These are phyloP conservation scores for Hippophae gyantsensis DNA, from an alignment of 306 rosid genomes.

Conservation along the genomic window DNA sequence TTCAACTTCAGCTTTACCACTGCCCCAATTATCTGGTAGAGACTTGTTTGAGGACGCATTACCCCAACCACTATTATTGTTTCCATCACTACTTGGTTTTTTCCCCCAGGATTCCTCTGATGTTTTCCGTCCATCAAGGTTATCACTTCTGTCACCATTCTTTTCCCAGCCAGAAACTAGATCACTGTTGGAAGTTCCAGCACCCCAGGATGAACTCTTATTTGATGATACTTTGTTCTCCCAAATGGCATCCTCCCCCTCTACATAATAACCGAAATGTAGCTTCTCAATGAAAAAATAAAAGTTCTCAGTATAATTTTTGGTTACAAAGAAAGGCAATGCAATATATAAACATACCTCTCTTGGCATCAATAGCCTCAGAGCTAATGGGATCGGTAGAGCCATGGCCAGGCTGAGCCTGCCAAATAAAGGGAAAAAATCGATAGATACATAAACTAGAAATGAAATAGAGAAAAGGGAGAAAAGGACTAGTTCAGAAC, in stretches of 20 bases:
- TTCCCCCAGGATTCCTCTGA: constrained; percentile 20
- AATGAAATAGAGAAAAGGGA: not conserved
- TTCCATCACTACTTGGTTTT: constrained; percentile 15
- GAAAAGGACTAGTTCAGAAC: constrained; percentile 23
- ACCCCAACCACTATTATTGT: constrained; percentile 19
- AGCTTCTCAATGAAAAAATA: not conserved
- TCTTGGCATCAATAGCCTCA: constrained; percentile 27
- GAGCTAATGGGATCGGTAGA: constrained; percentile 33
- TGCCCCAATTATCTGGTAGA: constrained; percentile 28
- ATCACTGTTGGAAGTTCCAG: constrained; percentile 31
- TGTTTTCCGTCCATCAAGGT: constrained; percentile 6
- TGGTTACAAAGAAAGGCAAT: constrained; percentile 1
- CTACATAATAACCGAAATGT: constrained; percentile 24
- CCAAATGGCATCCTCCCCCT: constrained; percentile 55
- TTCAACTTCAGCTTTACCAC: constrained; percentile 20
- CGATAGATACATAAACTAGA: constrained; percentile 4
- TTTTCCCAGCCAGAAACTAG: constrained; percentile 39
- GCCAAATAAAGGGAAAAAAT: constrained; percentile 1
- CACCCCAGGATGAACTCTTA: constrained; percentile 59
- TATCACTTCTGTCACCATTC: constrained; percentile 1
- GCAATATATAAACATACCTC: constrained; percentile 19
- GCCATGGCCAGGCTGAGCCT: constrained; percentile 42
- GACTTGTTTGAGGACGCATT: constrained; percentile 14
- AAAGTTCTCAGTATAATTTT: not conserved
- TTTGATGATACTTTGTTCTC: constrained; percentile 39